phyloP scores from a whole-genome alignment of 441 rosid species.

The Erodium moschatum region DNA sequence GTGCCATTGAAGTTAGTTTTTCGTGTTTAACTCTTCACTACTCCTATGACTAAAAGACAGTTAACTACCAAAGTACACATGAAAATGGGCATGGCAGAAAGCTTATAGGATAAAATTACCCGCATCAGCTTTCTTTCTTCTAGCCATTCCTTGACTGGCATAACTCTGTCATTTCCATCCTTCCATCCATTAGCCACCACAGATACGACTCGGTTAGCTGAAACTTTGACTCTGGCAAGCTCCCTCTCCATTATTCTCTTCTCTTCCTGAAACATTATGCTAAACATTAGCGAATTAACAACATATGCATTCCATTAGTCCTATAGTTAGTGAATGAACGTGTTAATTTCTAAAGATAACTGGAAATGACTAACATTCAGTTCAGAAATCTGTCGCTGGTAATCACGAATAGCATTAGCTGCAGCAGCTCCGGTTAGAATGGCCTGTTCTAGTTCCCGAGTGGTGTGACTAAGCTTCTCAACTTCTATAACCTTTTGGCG shows the following conservation, averaged over 20 bases:
- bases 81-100: no score
- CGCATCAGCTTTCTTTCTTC: conserved; percentile 75
- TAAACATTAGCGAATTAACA: not conserved
- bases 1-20: no score
- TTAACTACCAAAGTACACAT: no score
- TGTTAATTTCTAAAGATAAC: not conserved
- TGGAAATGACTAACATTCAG: conserved; percentile 40
- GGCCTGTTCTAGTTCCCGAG: conserved; percentile 70
- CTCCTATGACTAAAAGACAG: no score
- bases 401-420: conserved; percentile 71
- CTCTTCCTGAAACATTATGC: conserved; percentile 48
- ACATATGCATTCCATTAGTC: not conserved
- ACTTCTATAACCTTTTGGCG: conserved; percentile 84
- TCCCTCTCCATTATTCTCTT: conserved; percentile 83
- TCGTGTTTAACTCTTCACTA: no score
- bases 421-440: conserved; percentile 74
- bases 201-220: conserved; percentile 68
- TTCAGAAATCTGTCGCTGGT: conserved; percentile 57
- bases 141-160: conserved; percentile 88
- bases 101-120: conserved; percentile 29
- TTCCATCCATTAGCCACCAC: conserved; percentile 92
- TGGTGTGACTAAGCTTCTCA: conserved; percentile 73
- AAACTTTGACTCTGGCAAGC: conserved; percentile 70
- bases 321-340: not conserved
- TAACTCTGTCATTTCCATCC: conserved; percentile 78